These are phyloP conservation scores for Coffea humblotiana DNA, from an alignment of 305 asterid genomes.

Conservation along the genomic window DNA sequence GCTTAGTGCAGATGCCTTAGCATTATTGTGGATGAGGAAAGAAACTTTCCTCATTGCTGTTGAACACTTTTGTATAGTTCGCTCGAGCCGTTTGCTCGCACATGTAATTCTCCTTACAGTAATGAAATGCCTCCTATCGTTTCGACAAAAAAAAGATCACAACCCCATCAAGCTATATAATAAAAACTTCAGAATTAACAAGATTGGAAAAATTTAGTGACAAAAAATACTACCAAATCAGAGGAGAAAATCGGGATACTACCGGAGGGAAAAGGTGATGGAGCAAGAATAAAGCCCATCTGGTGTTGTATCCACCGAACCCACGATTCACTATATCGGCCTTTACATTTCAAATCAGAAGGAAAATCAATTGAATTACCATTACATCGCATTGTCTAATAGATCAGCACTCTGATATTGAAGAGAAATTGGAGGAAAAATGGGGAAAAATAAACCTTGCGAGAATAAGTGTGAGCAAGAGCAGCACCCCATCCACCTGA, in stretches of 20 bases:
- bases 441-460: constrained; percentile 46
- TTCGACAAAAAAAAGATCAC: no score
- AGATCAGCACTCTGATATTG: background rate
- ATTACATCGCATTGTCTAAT: background rate
- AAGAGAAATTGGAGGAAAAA: background rate
- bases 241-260: constrained; percentile 1
- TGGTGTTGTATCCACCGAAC: constrained; percentile 84
- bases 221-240: background rate
- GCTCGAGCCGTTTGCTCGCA: no score
- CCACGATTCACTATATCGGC: constrained; percentile 85
- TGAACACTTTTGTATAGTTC: no score
- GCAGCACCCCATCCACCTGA: constrained; percentile 95
- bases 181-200: background rate
- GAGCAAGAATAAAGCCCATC: constrained; percentile 90
- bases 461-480: constrained; percentile 64
- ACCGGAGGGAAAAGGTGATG: constrained; percentile 80
- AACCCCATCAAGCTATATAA: background rate
- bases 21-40: no score
- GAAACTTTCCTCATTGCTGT: no score
- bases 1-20: no score
- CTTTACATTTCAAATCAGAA: constrained; percentile 33
- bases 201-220: background rate
- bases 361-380: background rate
- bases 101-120: no score
- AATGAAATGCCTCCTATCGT: no score